These are phyloP conservation scores for Phytophthora pini DNA, from an alignment of 352 stramenopile genomes.

Conservation along the genomic window DNA sequence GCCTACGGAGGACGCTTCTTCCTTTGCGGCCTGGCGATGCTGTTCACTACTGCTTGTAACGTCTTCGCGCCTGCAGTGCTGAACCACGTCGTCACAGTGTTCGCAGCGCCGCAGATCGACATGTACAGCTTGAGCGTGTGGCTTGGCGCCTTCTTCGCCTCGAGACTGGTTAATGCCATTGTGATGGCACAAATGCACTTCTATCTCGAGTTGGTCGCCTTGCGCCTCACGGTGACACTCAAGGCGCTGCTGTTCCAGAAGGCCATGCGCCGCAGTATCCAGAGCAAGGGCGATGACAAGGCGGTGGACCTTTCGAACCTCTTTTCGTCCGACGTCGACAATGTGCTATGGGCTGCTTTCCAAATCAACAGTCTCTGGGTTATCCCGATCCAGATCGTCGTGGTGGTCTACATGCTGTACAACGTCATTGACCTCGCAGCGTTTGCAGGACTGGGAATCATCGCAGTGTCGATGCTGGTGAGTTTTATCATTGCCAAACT, in stretches of 20 bases:
- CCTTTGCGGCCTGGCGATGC: conserved; percentile 29
- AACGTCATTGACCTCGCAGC: conserved; percentile 46
- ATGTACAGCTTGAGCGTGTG: conserved; percentile 33
- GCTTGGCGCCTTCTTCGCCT: conserved; percentile 50
- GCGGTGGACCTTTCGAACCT: conserved; percentile 91
- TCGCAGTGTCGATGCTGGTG: conserved; percentile 30
- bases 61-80: conserved; percentile 53
- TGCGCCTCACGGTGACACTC: conserved; percentile 43
- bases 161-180: conserved; percentile 17
- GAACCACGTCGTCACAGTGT: conserved; percentile 48
- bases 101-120: conserved; percentile 26
- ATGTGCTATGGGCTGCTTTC: conserved; percentile 42
- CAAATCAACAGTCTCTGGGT: conserved; percentile 58
- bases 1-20: conserved; percentile 38
- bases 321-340: conserved; percentile 90
- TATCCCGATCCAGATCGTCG: conserved; percentile 46
- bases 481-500: conserved; percentile 66
- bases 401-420: conserved; percentile 48
- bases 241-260: conserved; percentile 54
- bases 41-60: conserved; percentile 35
- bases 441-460: conserved; percentile 46
- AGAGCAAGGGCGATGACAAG: conserved; percentile 17
- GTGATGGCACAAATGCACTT: conserved; percentile 12
- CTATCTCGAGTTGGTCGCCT: conserved; percentile 34
- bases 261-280: conserved; percentile 33